These are phyloP conservation scores for Colletotrichum sp. DNA, from an alignment of 2,329 filamentous ascomycete species.

Conservation along the genomic window DNA sequence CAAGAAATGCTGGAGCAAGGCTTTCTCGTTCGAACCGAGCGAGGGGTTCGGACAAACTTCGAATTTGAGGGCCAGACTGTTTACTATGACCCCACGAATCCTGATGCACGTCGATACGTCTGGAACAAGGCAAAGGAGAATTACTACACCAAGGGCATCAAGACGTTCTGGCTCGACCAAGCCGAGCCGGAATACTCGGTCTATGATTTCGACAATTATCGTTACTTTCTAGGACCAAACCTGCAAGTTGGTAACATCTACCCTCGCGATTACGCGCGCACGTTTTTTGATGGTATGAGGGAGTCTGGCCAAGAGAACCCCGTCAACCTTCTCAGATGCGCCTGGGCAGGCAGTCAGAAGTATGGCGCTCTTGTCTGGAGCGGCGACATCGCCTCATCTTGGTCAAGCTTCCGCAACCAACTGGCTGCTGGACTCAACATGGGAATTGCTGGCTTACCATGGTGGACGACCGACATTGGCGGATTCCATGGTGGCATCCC, in stretches of 20 bases:
- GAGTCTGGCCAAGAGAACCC: conserved; percentile 58
- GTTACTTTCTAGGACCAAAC: conserved; percentile 53
- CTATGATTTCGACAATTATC: conserved; percentile 72
- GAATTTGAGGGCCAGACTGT: conserved; percentile 63
- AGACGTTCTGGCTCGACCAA: conserved; percentile 72
- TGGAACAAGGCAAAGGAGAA: conserved; percentile 65
- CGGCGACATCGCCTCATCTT: conserved; percentile 70
- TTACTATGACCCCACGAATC: conserved; percentile 69
- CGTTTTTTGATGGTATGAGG: conserved; percentile 65
- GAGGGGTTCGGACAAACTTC: conserved; percentile 63
- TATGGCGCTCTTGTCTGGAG: conserved; percentile 71
- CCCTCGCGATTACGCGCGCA: conserved; percentile 60
- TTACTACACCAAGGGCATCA: conserved; percentile 67
- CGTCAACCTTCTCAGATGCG: conserved; percentile 58
- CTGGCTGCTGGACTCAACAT: conserved; percentile 69
- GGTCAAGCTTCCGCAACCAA: conserved; percentile 64
- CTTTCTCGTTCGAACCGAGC: conserved; percentile 63
- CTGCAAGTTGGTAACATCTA: conserved; percentile 62
- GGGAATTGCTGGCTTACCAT: conserved; percentile 67
- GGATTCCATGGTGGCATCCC: conserved; percentile 72
- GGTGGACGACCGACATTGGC: conserved; percentile 76
- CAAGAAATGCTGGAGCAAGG: conserved; percentile 45
- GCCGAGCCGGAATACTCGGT: conserved; percentile 69
- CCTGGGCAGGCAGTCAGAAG: conserved; percentile 62
- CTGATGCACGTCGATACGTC: conserved; percentile 60